Evolutionary conservation across 1,284 basidiomycete species (phyloP), one percentile per base, ranked within the genome.

Genomic region (Mycena citricolor): DNA sequence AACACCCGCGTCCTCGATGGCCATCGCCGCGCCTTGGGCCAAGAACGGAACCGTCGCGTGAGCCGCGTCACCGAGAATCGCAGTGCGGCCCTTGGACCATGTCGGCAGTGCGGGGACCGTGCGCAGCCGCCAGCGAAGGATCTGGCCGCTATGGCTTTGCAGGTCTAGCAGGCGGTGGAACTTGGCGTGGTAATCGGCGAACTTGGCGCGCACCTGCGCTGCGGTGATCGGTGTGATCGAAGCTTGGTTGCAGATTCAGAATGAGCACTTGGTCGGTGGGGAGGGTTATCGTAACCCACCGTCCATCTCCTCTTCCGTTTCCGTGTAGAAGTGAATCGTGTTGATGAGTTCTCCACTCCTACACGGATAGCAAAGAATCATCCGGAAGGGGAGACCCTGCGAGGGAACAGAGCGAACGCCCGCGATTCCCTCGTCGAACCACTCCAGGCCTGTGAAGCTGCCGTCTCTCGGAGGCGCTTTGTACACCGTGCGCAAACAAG

Each of bases 111-210:
- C 10, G 13, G 42, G 47, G 8, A 49, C 8, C 22, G 23, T 42
- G 2, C 32, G 22, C 28, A 49, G 29, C 20, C 26, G 36, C 49
- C 49, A 83, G 56, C 87, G 84, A 3, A 83, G 81, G 34, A 88
- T 85, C 11, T 22, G 36, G n/a, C n/a, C n/a, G 17, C 26, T 32
- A n/a, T 32, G 30, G 8, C 13, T 6, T 1, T 31, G 39, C 1
- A 51, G 44, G 21, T 42, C 44, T n/a, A 51, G 19, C 12, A 47
- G 2, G 13, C 29, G 24, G 8, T 37, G 11, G 22, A 50, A 26
- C 21, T 46, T 50, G 8, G 43, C 43, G 19, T 46, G 31, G 19
- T 36, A 35, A 5, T 26, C 39, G 13, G 17, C 3, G 20, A 32
- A 49, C 17, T 24, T 28, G 4, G 37, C 24, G 1, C 28, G 12